Evolutionary conservation across 2,329 filamentous ascomycete genomes (phyloP), one percentile per base, ranked within the genome.

Genomic region (Ophiosphaerella korrae): DNA sequence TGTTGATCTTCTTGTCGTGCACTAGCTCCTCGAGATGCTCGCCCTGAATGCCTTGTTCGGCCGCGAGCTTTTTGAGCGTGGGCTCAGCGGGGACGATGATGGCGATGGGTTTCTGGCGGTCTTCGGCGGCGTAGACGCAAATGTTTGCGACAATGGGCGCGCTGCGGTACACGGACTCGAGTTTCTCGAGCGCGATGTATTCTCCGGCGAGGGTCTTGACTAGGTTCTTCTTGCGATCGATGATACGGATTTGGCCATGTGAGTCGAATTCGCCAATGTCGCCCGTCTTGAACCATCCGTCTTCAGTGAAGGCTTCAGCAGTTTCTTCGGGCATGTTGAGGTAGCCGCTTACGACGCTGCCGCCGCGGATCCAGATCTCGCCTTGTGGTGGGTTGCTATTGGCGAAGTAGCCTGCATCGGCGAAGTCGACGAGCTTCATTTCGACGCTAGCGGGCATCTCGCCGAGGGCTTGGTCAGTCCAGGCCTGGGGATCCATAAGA

Each of bases 211-310:
- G 84, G 57, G 94, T 92, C 86, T 97, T 97, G 75, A 97, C 90
- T 48, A 97, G 80, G 77, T 97, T 97, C 87, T 97, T 97, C 85
- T 96, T 92, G 63, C 93, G 90, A 75, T 97, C 93, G 69, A 97
- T 92, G 72, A 97, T 88, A 63, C 82, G 84, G 60, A 97, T 77
- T 72, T 96, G 89, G 37, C 93, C 93, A 55, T 88, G 82, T 38
- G 78, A 71, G 74, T 93, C 87, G 66, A 93, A 94, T 72, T 97
- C 90, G 66, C 93, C 93, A 72, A 97, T 94, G 68, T 97, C 93
- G 54, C 93, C 93, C 13, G 92, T 96, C 82, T 89, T 93, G 84
- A 97, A 97, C 94, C 94, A 97, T 42, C 91, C 91, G 66, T 96
- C 94, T 3, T 85, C 74, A 1, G 89, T 92, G 57, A 93, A 83